Conservation (phyloP, 768 basidiomycete species). For the Brasilioporus rufonigricans region DNA sequence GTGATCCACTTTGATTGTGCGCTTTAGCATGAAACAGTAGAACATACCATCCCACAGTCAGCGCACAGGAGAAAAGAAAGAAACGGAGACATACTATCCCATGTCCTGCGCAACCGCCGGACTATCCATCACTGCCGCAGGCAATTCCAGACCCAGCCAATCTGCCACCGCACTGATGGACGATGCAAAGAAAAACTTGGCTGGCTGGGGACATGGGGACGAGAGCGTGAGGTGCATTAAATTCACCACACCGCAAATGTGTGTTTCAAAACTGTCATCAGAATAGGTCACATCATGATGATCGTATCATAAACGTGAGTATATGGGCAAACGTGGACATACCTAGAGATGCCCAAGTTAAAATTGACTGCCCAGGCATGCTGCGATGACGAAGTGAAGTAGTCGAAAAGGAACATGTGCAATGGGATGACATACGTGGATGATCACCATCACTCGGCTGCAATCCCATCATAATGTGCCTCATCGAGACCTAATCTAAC, state of each 20-base stretch:
- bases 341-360: conserved; percentile 35
- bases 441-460: conserved; percentile 40
- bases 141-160: conserved; percentile 19
- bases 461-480: conserved; percentile 37
- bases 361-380: conserved; percentile 62
- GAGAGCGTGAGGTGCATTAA: conserved; percentile 48
- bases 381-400: conserved; percentile 19
- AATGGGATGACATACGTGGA: conserved; percentile 49
- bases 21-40: background rate
- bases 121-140: conserved; percentile 24
- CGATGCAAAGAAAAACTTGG: conserved; percentile 52
- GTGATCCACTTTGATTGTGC: conserved; percentile 49
- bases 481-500: conserved; percentile 39
- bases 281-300: too few relatives aligned
- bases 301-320: too few relatives aligned
- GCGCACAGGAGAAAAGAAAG: background rate
- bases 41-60: background rate
- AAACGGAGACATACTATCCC: conserved; percentile 27
- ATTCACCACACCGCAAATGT: conserved; percentile 49
- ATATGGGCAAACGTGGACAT: conserved; percentile 6
- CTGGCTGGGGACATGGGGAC: conserved; percentile 31
- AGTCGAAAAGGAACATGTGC: background rate
- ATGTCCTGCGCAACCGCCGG: conserved; percentile 32
- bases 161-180: conserved; percentile 37
- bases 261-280: conserved; percentile 37